Evolutionary conservation across 768 basidiomycete species (phyloP), one percentile per base, ranked within the genome.

Genomic region (Stropharia rugosoannulata): DNA sequence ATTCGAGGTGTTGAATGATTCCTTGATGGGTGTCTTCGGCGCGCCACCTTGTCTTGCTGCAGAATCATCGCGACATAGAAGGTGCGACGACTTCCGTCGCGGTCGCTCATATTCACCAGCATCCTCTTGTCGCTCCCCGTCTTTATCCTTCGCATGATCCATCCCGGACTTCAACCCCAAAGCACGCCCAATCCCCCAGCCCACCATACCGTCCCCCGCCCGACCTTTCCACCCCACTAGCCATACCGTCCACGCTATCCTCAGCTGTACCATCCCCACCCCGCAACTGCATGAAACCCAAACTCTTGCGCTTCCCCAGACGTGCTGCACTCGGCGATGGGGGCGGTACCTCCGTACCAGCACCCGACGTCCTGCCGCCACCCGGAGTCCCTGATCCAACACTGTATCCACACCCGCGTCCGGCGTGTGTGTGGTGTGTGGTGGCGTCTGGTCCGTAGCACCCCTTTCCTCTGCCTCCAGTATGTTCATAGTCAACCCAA

Each of bases 291-390:
- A 77, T 72, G 57, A 79, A 77, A 13, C 76, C 78, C 49, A 77
- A 59, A 60, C 77, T 78, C 66, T 75, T 76, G 62, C 75, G 58
- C 59, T 80, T 80, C 42, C 73, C 58, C 11, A 80, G 62, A 62
- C 76, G 78, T 45, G 69, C 66, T 2, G 76, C 72, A n/a, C 63
- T 63, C 15, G 27, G 27, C 4, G 25, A 18, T 4, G 49, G 16
- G 18, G 49, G 37, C 29, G 49, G 36, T 9, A 35, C 10, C 2
- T 16, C 16, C 12, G 29, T 35, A 12, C 49, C 29, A 37, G 27
- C 50, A 51, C 29, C 12, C 45, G 41, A 39, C 19, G 41, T 15
- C 18, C 13, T 32, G 18, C 45, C 45, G 9, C 18, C 29, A 32
- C 29, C 29, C 29, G 29, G 29, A 32, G 29, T 32, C 41, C 22